phyloP scores from a whole-genome alignment of 2,329 filamentous ascomycete species.

The Neopestalotiopsis sp. region DNA sequence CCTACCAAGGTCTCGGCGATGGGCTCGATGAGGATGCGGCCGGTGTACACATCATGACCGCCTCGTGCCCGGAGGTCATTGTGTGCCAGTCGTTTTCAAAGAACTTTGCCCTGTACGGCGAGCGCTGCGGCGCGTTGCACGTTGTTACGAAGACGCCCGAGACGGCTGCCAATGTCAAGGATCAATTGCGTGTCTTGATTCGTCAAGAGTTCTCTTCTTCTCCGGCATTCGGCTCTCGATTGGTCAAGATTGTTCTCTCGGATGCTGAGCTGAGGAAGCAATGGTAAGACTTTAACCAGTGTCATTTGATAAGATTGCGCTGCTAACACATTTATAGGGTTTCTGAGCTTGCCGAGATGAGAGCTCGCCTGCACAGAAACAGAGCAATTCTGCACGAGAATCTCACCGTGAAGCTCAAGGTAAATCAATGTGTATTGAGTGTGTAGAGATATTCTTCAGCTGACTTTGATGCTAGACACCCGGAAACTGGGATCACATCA shows the following conservation, averaged over 20 bases:
- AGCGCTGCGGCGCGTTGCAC: constrained; percentile 40
- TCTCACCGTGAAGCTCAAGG: background rate
- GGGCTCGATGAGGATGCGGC: constrained; percentile 40
- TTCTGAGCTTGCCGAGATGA: background rate
- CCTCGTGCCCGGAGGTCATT: constrained; percentile 35
- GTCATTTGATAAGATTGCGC: background rate
- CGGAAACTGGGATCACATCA: constrained; percentile 5
- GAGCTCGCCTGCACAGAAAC: background rate
- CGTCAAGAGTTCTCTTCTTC: constrained; percentile 36
- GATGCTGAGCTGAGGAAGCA: constrained; percentile 24
- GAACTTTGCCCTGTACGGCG: constrained; percentile 44
- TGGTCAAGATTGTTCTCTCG: constrained; percentile 31
- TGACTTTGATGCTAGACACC: background rate
- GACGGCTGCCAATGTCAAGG: constrained; percentile 29
- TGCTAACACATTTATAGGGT: background rate
- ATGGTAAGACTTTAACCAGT: constrained; percentile 5
- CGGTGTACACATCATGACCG: constrained; percentile 32
- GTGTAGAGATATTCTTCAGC: background rate
- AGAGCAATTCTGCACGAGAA: background rate
- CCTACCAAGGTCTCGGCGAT: constrained; percentile 43
- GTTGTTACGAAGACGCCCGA: constrained; percentile 26
- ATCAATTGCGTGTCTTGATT: constrained; percentile 34
- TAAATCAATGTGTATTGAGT: background rate
- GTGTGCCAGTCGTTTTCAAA: constrained; percentile 46
- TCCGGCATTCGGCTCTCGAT: constrained; percentile 33